Evolutionary conservation across 169 alveolate genomes (phyloP).

Genomic region (Besnoitia besnoiti): DNA sequence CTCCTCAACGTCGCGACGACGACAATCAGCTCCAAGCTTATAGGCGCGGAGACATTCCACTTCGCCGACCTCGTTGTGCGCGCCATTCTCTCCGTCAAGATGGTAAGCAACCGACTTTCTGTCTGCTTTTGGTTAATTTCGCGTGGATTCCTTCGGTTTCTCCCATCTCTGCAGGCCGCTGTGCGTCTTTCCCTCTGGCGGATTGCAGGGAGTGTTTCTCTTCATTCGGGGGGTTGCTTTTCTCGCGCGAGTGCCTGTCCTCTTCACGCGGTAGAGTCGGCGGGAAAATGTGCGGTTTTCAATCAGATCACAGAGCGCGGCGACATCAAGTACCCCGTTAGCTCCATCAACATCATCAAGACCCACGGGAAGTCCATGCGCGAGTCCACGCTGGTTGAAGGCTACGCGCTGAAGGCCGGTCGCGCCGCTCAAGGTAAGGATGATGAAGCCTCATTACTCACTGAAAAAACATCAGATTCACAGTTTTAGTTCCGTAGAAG

Average conservation of each 20-base stretch:
- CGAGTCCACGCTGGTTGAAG: slow-evolving; percentile 85
- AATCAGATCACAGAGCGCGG: slow-evolving; percentile 83
- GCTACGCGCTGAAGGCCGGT: slow-evolving; percentile 67
- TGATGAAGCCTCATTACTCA: no score
- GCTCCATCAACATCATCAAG: slow-evolving; percentile 93
- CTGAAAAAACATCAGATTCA: no score
- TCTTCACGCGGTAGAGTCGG: not conserved
- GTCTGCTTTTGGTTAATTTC: not conserved
- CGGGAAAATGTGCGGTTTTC: not conserved
- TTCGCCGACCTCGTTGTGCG: slow-evolving; percentile 95
- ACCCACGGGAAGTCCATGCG: slow-evolving; percentile 95
- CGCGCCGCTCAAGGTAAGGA: slow-evolving; percentile 69
- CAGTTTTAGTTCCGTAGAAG: no score
- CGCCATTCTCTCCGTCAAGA: slow-evolving; percentile 93
- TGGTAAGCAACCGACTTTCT: slow-evolving; percentile 37
- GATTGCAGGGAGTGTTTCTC: not conserved
- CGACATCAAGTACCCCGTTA: slow-evolving; percentile 94
- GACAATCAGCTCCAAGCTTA: slow-evolving; percentile 93
- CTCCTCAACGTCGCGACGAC: slow-evolving; percentile 94
- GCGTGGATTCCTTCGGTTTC: not conserved
- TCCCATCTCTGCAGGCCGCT: not conserved
- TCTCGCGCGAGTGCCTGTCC: not conserved
- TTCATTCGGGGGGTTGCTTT: not conserved
- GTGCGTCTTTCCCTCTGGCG: no score
- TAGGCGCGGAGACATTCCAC: slow-evolving; percentile 85